Conservation (phyloP, 805 yeast species). For the Yarrowia phangngaensis region DNA sequence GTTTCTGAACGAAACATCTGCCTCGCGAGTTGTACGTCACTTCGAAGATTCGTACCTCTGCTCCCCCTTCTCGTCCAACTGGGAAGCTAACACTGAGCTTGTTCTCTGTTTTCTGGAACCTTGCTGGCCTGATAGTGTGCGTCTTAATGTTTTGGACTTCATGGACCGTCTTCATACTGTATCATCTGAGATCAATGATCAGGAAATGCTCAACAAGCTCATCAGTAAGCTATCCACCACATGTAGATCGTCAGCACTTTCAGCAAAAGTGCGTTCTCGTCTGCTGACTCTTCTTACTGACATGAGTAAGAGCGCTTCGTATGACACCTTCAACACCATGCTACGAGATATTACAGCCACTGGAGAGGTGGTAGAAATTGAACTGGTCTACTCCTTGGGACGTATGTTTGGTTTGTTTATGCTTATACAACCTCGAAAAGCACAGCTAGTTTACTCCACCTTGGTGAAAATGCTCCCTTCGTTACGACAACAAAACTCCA, state of each 20-base stretch:
- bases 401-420: slow-evolving; percentile 36
- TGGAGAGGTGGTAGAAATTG: slow-evolving; percentile 9
- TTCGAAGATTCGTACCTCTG: slow-evolving; percentile 52
- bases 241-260: background rate
- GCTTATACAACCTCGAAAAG: slow-evolving; percentile 35
- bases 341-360: slow-evolving; percentile 11
- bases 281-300: slow-evolving; percentile 37
- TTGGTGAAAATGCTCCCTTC: slow-evolving; percentile 30
- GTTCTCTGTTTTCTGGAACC: slow-evolving; percentile 45
- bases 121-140: slow-evolving; percentile 30
- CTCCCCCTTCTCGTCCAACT: slow-evolving; percentile 49
- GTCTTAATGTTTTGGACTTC: slow-evolving; percentile 34
- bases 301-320: slow-evolving; percentile 33
- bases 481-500: slow-evolving; percentile 22
- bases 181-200: slow-evolving; percentile 40
- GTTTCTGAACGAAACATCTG: slow-evolving; percentile 41
- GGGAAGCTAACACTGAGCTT: slow-evolving; percentile 49
- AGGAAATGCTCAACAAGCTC: slow-evolving; percentile 39
- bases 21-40: slow-evolving; percentile 47
- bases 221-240: slow-evolving; percentile 31
- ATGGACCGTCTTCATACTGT: slow-evolving; percentile 42
- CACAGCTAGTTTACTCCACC: slow-evolving; percentile 34
- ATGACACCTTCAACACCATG: slow-evolving; percentile 16
- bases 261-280: slow-evolving; percentile 36
- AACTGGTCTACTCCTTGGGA: slow-evolving; percentile 34